Conservation (phyloP, 2,329 filamentous ascomycete species). For the Aspergillus cejpii region DNA sequence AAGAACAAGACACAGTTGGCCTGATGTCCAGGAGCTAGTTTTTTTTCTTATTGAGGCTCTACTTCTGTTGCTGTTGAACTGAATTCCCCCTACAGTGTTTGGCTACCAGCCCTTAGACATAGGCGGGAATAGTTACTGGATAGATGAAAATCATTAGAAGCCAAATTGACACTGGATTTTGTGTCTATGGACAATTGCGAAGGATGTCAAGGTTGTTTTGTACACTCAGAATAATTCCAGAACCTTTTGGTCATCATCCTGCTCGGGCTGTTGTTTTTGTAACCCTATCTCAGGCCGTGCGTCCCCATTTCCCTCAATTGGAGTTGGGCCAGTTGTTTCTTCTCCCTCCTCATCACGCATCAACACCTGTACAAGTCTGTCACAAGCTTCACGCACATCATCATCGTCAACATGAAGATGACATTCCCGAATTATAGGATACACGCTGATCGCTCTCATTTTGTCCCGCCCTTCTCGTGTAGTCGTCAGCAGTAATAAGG, state of each 20-base stretch:
- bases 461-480: slow-evolving; percentile 67
- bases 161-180: no score
- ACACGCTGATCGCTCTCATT: slow-evolving; percentile 71
- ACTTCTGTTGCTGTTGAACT: no score
- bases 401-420: slow-evolving; percentile 74
- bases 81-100: no score
- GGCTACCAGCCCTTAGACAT: no score
- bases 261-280: slow-evolving; percentile 24
- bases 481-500: slow-evolving; percentile 72
- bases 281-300: not conserved
- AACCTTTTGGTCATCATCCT: slow-evolving; percentile 43
- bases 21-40: no score
- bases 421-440: slow-evolving; percentile 80
- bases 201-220: slow-evolving; percentile 10
- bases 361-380: slow-evolving; percentile 80
- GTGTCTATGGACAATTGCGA: no score
- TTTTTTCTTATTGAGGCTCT: no score
- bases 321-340: slow-evolving; percentile 34
- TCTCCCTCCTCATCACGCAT: slow-evolving; percentile 70
- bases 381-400: slow-evolving; percentile 73
- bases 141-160: no score
- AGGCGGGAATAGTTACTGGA: no score
- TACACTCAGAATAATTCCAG: slow-evolving; percentile 40
- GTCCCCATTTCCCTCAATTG: slow-evolving; percentile 19
- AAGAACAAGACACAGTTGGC: no score